These are phyloP conservation scores for Leccinum subgranulosum DNA, from an alignment of 768 basidiomycete species.

Conservation along the genomic window DNA sequence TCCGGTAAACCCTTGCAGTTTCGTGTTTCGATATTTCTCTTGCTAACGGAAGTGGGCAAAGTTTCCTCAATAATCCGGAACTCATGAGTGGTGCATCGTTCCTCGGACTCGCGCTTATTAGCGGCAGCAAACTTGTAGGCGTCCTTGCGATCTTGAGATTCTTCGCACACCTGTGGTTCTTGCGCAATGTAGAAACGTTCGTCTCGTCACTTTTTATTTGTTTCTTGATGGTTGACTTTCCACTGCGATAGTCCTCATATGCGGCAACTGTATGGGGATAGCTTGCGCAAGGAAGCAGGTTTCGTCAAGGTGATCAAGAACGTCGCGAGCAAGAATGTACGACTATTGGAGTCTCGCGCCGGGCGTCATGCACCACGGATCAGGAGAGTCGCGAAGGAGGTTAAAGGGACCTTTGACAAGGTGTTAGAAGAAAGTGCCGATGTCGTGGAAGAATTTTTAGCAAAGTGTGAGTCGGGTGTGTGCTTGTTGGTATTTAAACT, in stretches of 20 bases:
- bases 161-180: slow-evolving; percentile 95
- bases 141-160: slow-evolving; percentile 80
- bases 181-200: slow-evolving; percentile 87
- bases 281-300: slow-evolving; percentile 92
- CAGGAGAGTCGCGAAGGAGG: slow-evolving; percentile 80
- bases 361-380: slow-evolving; percentile 83
- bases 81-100: slow-evolving; percentile 94
- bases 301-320: slow-evolving; percentile 98
- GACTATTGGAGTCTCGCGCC: slow-evolving; percentile 69
- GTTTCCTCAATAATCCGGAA: slow-evolving; percentile 93
- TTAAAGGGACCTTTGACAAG: slow-evolving; percentile 92
- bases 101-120: slow-evolving; percentile 90
- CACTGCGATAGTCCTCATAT: slow-evolving; percentile 80
- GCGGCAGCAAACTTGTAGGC: slow-evolving; percentile 89
- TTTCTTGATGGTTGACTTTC: background rate
- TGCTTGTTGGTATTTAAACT: slow-evolving; percentile 1
- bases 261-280: slow-evolving; percentile 92
- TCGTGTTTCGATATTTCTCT: background rate
- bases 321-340: slow-evolving; percentile 81
- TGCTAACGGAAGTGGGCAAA: slow-evolving; percentile 25
- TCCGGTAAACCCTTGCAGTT: slow-evolving; percentile 53
- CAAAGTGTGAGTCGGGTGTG: slow-evolving; percentile 62
- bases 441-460: slow-evolving; percentile 89
- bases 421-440: slow-evolving; percentile 94
- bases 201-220: slow-evolving; percentile 25